Evolutionary conservation across 495 filamentous ascomycete species (phyloP).

Genomic region (Xylaria intraflava): DNA sequence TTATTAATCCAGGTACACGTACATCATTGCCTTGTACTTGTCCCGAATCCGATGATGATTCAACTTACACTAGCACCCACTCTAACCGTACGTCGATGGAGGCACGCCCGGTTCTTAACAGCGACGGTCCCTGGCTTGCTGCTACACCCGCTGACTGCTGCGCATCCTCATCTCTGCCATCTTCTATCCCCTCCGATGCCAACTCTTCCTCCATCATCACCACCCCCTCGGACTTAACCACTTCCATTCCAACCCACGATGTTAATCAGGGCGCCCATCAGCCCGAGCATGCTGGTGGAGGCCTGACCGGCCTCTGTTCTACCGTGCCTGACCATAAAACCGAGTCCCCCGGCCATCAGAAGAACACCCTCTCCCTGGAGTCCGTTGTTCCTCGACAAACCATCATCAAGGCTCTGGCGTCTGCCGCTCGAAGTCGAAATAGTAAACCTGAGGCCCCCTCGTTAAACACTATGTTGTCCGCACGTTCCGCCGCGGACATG

Average conservation of each 20-base stretch:
- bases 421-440: constrained; percentile 52
- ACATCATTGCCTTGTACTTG: neutral
- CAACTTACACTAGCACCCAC: neutral
- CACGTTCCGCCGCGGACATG: constrained; percentile 37
- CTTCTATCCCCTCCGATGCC: constrained; percentile 1
- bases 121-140: constrained; percentile 7
- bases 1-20: neutral
- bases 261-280: constrained; percentile 19
- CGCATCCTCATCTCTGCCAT: constrained; percentile 16
- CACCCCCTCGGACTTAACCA: constrained; percentile 18
- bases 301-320: constrained; percentile 12
- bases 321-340: constrained; percentile 31
- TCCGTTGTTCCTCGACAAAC: constrained; percentile 76
- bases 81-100: constrained; percentile 11
- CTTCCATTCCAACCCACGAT: constrained; percentile 29
- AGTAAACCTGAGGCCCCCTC: constrained; percentile 52
- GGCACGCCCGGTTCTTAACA: constrained; percentile 18
- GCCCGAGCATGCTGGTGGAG: constrained; percentile 17
- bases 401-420: constrained; percentile 81
- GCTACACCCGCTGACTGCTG: constrained; percentile 6
- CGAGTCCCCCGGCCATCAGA: constrained; percentile 46
- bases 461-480: constrained; percentile 45
- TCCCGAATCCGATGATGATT: neutral
- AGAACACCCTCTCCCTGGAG: constrained; percentile 60
- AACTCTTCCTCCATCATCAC: constrained; percentile 1